Percentiles rank a stretch among this genome's conserved stretches.
phyloP scores from a whole-genome alignment of 352 stramenopile genomes.

The Phytophthora kernoviae region DNA sequence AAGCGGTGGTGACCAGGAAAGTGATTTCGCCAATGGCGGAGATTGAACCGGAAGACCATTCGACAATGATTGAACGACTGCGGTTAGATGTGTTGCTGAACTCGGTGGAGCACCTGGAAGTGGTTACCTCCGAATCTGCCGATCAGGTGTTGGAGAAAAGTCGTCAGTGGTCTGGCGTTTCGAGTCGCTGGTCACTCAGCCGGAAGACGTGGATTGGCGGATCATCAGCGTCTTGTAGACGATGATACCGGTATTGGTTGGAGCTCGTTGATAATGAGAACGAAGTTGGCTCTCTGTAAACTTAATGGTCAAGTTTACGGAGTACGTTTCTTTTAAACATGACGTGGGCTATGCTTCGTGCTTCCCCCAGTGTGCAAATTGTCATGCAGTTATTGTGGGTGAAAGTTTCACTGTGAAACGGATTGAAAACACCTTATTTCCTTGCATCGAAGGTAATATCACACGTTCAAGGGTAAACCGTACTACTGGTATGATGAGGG shows the following conservation, averaged over 20 bases:
- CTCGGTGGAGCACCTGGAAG: constrained; percentile 46
- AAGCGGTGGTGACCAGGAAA: constrained; percentile 14
- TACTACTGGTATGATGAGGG: too few relatives aligned
- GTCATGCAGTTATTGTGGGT: too few relatives aligned
- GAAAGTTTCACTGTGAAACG: too few relatives aligned
- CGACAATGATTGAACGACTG: constrained; percentile 44
- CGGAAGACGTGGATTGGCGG: constrained; percentile 58
- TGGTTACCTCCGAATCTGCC: constrained; percentile 28
- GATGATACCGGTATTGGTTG: neutral
- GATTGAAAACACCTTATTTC: too few relatives aligned
- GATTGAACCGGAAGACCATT: constrained; percentile 24
- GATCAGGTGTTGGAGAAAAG: constrained; percentile 41
- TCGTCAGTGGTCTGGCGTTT: constrained; percentile 42
- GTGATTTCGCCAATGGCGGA: constrained; percentile 4
- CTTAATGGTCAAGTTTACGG: too few relatives aligned
- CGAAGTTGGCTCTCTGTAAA: too few relatives aligned
- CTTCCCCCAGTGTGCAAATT: too few relatives aligned
- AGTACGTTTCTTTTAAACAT: too few relatives aligned
- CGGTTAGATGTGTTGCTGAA: constrained; percentile 46
- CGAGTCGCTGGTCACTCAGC: constrained; percentile 53
- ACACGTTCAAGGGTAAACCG: too few relatives aligned
- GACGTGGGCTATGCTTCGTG: too few relatives aligned
- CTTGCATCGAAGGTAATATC: too few relatives aligned
- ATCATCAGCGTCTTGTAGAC: constrained; percentile 47
- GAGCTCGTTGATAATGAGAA: neutral